Evolutionary conservation across 2,329 filamentous ascomycete genomes (phyloP).

Genomic region (Curvularia verruculosa): DNA sequence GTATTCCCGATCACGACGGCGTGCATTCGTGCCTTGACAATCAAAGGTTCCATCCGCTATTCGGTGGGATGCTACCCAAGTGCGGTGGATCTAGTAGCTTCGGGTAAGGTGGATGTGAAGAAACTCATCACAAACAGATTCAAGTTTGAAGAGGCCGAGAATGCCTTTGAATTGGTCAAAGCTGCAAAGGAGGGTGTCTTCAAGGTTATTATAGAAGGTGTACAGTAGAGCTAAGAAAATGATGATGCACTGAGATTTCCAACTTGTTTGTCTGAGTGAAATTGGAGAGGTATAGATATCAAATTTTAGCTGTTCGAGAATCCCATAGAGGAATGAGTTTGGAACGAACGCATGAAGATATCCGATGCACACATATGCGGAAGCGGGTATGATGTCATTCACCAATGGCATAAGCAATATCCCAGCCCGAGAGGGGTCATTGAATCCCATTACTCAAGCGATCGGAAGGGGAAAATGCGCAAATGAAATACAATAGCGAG

Average conservation of each 20-base stretch:
- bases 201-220: conserved; percentile 53
- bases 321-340: neutral
- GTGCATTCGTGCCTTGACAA: conserved; percentile 56
- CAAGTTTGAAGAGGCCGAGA: conserved; percentile 55
- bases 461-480: neutral
- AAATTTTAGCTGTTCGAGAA: neutral
- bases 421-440: neutral
- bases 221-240: conserved; percentile 53
- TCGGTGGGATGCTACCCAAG: conserved; percentile 57
- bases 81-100: conserved; percentile 58
- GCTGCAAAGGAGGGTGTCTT: conserved; percentile 48
- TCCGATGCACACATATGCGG: neutral
- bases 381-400: neutral
- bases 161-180: conserved; percentile 57
- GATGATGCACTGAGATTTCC: neutral
- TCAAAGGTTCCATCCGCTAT: conserved; percentile 61
- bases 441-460: neutral
- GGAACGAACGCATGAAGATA: neutral
- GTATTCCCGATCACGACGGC: conserved; percentile 33
- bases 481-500: neutral
- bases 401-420: neutral
- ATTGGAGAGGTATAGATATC: neutral
- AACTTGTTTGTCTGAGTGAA: neutral
- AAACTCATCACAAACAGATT: conserved; percentile 50
- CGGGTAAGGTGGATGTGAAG: conserved; percentile 55